Percentiles rank a stretch among this genome's conserved stretches.
Evolutionary conservation across 352 stramenopile genomes (phyloP).

Genomic region (Ophiocytium majus): DNA sequence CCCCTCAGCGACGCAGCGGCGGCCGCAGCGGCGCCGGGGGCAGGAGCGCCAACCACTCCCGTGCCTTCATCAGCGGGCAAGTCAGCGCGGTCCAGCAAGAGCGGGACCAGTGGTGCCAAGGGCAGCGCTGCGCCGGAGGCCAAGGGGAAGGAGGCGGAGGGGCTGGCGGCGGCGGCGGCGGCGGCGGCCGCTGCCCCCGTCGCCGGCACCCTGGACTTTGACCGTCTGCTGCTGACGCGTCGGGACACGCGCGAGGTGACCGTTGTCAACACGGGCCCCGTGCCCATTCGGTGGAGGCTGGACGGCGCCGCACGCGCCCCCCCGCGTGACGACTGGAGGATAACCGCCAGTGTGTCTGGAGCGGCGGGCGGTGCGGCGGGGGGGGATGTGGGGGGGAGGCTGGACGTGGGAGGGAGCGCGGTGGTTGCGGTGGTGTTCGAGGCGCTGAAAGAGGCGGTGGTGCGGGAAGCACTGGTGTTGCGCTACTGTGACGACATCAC

Average conservation of each 20-base stretch:
- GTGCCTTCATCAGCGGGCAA: no score
- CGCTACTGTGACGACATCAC: conserved; percentile 70
- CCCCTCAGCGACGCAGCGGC: no score
- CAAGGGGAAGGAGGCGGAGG: neutral
- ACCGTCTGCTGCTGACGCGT: conserved; percentile 78
- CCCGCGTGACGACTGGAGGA: conserved; percentile 49
- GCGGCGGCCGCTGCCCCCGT: neutral
- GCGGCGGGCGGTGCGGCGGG: conserved; percentile 64
- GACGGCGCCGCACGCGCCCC: neutral
- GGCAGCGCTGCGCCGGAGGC: neutral
- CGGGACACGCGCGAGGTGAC: conserved; percentile 79
- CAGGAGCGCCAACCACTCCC: no score
- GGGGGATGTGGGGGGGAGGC: neutral
- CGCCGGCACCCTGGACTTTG: conserved; percentile 75
- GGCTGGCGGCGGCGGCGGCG: neutral
- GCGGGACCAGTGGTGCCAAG: neutral
- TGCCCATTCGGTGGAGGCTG: conserved; percentile 58
- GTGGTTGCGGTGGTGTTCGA: conserved; percentile 70
- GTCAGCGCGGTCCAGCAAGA: neutral
- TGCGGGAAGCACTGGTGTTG: conserved; percentile 66
- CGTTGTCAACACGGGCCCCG: conserved; percentile 73
- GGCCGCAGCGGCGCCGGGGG: no score
- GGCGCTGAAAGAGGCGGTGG: conserved; percentile 67
- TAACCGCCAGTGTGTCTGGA: conserved; percentile 67
- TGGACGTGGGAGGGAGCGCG: neutral